Percentiles rank a stretch among this genome's conserved stretches.
phyloP scores from a whole-genome alignment of 768 basidiomycete genomes.

The Hypholoma sublateritium region DNA sequence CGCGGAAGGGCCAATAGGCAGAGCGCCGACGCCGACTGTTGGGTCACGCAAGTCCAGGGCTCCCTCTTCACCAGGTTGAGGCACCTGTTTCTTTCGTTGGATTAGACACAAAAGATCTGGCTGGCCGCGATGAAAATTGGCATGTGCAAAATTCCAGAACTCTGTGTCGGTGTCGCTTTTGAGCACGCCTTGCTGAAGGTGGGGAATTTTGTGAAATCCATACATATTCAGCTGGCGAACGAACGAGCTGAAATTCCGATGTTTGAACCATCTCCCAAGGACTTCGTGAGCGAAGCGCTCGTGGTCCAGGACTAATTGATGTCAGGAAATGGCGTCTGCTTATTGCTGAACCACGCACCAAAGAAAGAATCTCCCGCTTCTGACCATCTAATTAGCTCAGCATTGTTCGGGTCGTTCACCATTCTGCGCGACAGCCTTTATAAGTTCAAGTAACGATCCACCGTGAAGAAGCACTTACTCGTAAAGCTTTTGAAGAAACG shows the following conservation, averaged over 20 bases:
- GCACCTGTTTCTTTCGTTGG: constrained; percentile 76
- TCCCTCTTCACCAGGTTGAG: constrained; percentile 36
- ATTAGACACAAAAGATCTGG: constrained; percentile 87
- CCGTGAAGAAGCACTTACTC: constrained; percentile 53
- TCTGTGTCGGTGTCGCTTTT: constrained; percentile 80
- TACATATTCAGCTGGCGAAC: constrained; percentile 96
- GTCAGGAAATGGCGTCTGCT: neutral
- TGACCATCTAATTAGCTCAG: constrained; percentile 89
- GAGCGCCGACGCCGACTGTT: constrained; percentile 7
- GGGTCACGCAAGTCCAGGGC: constrained; percentile 33
- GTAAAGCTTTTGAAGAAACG: constrained; percentile 91
- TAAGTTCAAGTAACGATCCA: constrained; percentile 2
- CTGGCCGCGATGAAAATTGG: constrained; percentile 85
- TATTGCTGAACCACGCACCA: constrained; percentile 45
- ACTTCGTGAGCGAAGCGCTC: constrained; percentile 89
- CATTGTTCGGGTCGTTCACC: constrained; percentile 83
- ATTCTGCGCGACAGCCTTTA: constrained; percentile 53
- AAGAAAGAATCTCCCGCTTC: constrained; percentile 91
- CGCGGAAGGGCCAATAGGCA: neutral
- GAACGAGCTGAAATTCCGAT: constrained; percentile 91
- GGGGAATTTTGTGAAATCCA: constrained; percentile 93
- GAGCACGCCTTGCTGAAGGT: constrained; percentile 92
- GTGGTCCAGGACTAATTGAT: constrained; percentile 75
- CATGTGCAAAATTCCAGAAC: constrained; percentile 90
- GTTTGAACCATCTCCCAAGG: constrained; percentile 95